A percentile compares a stretch with the other conserved stretches of the same genome.
Evolutionary conservation across 2,329 filamentous ascomycete genomes (phyloP).

Genomic region (Periconia sp.): DNA sequence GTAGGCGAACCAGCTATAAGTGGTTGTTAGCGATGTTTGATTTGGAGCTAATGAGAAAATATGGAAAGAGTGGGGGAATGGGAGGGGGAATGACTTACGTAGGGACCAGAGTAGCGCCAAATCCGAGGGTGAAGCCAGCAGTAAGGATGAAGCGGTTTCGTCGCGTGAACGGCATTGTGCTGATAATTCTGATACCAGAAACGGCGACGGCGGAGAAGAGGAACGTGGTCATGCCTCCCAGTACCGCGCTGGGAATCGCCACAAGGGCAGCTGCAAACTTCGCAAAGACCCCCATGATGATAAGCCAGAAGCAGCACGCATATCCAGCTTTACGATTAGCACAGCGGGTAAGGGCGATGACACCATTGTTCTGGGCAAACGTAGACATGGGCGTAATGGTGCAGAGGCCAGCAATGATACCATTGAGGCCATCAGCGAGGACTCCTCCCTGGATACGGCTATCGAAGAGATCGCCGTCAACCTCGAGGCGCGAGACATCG

Average conservation of each 20-base stretch:
- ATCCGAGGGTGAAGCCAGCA: constrained; percentile 74
- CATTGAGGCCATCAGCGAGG: constrained; percentile 77
- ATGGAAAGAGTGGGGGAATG: not conserved
- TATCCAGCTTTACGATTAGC: constrained; percentile 83
- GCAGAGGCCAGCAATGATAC: constrained; percentile 75
- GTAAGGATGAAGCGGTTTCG: constrained; percentile 84
- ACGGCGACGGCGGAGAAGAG: constrained; percentile 79
- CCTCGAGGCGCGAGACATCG: constrained; percentile 77
- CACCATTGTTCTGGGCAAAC: constrained; percentile 85
- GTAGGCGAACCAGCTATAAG: constrained; percentile 70
- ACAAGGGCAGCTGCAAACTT: constrained; percentile 84
- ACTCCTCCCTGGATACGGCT: constrained; percentile 80
- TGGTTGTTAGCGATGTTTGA: constrained; percentile 10
- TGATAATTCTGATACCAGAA: constrained; percentile 78
- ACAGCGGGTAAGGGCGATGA: constrained; percentile 81
- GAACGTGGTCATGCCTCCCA: constrained; percentile 70
- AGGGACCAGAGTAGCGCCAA: constrained; percentile 58
- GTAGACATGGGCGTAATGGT: constrained; percentile 82
- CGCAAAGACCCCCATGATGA: constrained; percentile 81
- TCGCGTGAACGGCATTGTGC: constrained; percentile 74
- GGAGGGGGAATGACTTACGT: constrained; percentile 31
- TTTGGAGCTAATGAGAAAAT: not conserved
- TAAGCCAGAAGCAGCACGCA: constrained; percentile 75
- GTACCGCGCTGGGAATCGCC: constrained; percentile 67
- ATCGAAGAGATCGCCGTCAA: constrained; percentile 74